Evolutionary conservation across 495 filamentous ascomycete genomes (phyloP), one percentile per base, ranked within the genome.

Genomic region (Neurospora intermedia): DNA sequence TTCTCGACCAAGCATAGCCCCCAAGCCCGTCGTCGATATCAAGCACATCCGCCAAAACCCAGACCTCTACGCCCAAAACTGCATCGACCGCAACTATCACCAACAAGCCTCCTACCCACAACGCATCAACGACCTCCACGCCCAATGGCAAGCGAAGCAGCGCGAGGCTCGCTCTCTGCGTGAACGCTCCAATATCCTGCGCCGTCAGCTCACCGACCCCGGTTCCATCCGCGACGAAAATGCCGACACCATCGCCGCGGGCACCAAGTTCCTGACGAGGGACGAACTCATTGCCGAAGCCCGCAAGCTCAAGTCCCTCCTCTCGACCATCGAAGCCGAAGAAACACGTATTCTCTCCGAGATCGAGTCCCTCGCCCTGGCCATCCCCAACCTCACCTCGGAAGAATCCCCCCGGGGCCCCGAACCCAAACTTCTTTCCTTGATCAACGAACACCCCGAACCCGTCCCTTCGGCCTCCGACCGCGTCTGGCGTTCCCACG

Each of bases 41-140:
- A 97, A 92, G 80, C 90, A 94, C 82, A 97, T 99, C 81, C 93
- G 94, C 70, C 86, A 92, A 71, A 92, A 95, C 81, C 87, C 89
- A 48, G 87, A 90, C 38, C 85, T 96, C 59, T 91, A 98, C 85
- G 83, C 89, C 73, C 84, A 91, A 73, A 99, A 96, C 80, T 96
- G 93, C 80, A 74, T 91, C 71, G 89, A 93, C 70, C 89, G 96
- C 70, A 98, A 97, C 80, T 98, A 97, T 82, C 82, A 87, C 70
- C 77, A 85, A 16, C 90, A 93, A 73, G 85, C 89, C 16, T 77
- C 84, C 3, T 88, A 91, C 75, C 91, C 95, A 2, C 83, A 83
- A 41, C 86, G 84, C 70, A 98, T 99, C 72, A 85, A 89, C 71
- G 79, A 86, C 38, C 84, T 96, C 9, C 90, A 91, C 76, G 87